A percentile compares a stretch with the other conserved stretches of the same genome.
Evolutionary conservation across 345 rosid genomes (phyloP).

Genomic region (Aquilaria sinensis): DNA sequence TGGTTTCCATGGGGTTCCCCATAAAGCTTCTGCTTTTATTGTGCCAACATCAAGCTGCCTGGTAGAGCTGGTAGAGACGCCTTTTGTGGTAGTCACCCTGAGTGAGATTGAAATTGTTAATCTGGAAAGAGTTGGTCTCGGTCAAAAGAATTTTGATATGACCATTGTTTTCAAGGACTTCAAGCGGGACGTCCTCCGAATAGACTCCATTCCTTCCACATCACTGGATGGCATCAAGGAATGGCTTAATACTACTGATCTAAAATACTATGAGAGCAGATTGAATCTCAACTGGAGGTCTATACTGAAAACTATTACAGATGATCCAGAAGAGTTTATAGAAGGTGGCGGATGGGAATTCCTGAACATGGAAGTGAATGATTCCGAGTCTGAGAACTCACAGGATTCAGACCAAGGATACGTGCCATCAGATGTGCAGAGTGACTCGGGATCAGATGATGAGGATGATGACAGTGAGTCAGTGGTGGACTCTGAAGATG

Average conservation of each 20-base stretch:
- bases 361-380: constrained; percentile 41
- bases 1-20: constrained; percentile 56
- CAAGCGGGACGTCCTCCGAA: constrained; percentile 47
- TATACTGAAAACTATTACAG: constrained; percentile 41
- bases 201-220: constrained; percentile 47
- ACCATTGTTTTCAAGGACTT: constrained; percentile 51
- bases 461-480: constrained; percentile 33
- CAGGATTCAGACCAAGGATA: constrained; percentile 46
- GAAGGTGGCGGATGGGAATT: constrained; percentile 54
- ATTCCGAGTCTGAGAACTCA: constrained; percentile 42
- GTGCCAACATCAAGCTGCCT: constrained; percentile 47
- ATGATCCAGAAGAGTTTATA: constrained; percentile 43
- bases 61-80: constrained; percentile 44
- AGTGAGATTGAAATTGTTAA: constrained; percentile 52
- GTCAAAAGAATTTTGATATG: constrained; percentile 51
- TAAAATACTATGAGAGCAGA: constrained; percentile 50
- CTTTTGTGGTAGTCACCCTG: constrained; percentile 39
- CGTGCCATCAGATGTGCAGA: constrained; percentile 36
- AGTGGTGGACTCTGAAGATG: constrained; percentile 45
- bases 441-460: constrained; percentile 37
- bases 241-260: constrained; percentile 47
- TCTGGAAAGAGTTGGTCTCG: constrained; percentile 53
- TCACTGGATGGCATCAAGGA: constrained; percentile 46
- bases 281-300: constrained; percentile 47
- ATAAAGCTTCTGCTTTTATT: constrained; percentile 41